Base-by-base conservation (phyloP, 108 stramenopile genomes). In the Skeletonema menzelii region DNA sequence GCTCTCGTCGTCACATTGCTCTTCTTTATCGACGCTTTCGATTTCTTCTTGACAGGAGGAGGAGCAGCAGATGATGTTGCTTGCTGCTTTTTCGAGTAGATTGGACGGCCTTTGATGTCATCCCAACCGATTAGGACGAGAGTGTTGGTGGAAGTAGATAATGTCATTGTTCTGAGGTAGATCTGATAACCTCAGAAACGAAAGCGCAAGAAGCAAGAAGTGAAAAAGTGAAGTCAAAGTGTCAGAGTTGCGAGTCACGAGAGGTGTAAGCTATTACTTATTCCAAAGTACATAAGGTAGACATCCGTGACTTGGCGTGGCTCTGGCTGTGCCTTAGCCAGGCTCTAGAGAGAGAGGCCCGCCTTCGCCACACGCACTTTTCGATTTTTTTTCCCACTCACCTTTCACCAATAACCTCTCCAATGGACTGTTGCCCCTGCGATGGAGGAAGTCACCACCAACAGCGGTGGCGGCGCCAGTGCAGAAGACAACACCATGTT, bases 101-200 rank as follows among this genome's bases (percentile, higher is more conserved):
- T 71, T 4, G 70, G 70, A 27, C 70, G 70, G 32, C 60, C 26
- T n/a, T 31, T 42, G 15, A 38, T 22, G 22, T 71, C 70, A 14
- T 71, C 70, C 70, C 70, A 71, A 3, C 70, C 70, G 8, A 71
- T 44, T 42, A 69, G 47, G 17, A 22, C 8, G 6, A 69, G 47
- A 26, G n/a, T 17, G 10, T 8, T 11, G 4, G 49, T 2, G 5
- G 49, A 46, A 46, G 49, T 32, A 37, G 67, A n/a, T n/a, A n/a
- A 40, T 37, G 67, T 34, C 67, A 59, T 59, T 35, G 24, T 64
- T 42, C 26, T 31, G n/a, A n/a, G n/a, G n/a, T n/a, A n/a, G n/a
- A n/a, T n/a, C n/a, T n/a, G n/a, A n/a, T n/a, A n/a, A n/a, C n/a
- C n/a, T n/a, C n/a, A n/a, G n/a, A 19, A 10, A 11, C 8, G 19